Conservation (phyloP, 768 basidiomycete genomes). For the Leccinum incarnatum region DNA sequence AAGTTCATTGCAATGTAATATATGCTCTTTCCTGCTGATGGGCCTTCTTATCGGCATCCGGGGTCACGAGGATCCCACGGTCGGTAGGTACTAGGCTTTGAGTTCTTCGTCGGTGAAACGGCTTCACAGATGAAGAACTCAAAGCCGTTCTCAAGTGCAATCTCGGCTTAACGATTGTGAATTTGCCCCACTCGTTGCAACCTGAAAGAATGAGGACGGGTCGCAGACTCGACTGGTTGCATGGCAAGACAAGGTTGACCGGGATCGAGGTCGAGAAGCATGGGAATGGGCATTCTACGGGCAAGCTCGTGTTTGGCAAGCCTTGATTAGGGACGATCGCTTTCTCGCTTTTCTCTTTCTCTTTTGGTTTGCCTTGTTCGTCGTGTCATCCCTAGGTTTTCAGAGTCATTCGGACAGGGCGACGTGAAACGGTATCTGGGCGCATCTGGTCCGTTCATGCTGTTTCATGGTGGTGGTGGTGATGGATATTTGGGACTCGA, state of each 20-base stretch:
- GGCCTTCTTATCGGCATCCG: too few species aligned
- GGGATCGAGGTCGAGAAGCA: slow-evolving; percentile 60
- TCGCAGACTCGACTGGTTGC: slow-evolving; percentile 59
- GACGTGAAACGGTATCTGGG: background rate
- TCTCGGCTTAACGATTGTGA: too few species aligned
- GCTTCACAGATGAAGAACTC: too few species aligned
- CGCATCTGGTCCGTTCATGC: background rate
- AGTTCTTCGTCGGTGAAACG: too few species aligned
- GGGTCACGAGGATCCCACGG: too few species aligned
- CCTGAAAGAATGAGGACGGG: too few species aligned
- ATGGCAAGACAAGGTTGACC: slow-evolving; percentile 54
- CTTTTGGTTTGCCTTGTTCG: background rate
- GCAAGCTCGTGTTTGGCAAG: slow-evolving; percentile 49
- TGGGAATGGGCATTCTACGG: slow-evolving; percentile 36
- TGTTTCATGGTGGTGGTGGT: background rate
- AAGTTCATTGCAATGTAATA: too few species aligned
- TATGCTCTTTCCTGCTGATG: too few species aligned
- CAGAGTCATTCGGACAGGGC: background rate
- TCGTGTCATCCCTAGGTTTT: background rate
- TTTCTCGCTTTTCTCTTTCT: background rate
- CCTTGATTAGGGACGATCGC: slow-evolving; percentile 26
- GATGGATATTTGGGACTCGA: background rate
- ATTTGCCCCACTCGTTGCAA: too few species aligned
- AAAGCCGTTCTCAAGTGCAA: too few species aligned
- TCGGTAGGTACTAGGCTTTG: too few species aligned